Base-by-base conservation (phyloP, 1,139 yeast genomes). In the Candida anutae region DNA sequence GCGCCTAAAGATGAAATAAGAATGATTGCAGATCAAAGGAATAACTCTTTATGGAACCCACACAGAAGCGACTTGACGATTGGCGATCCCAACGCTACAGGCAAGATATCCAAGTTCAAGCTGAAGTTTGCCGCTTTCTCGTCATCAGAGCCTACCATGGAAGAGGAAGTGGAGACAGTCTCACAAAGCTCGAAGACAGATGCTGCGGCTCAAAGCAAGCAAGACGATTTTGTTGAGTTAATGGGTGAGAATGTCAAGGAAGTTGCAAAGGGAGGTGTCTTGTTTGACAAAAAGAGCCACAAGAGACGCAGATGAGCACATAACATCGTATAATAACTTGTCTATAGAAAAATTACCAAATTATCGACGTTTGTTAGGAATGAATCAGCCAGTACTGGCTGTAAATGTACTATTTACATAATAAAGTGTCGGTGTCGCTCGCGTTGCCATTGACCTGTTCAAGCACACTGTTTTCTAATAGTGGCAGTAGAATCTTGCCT, bases 1-100 rank as follows among this genome's bases (percentile, higher is more conserved):
- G 87, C 77, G 33, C 97, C 98, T 5, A 81, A 85, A 46, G 80
- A 73, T 32, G 95, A 90, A 50, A 67, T 84, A 48, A 69, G 94
- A 55, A 75, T 85, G 74, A 74, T 90, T 44, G 74, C 77, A 30
- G 98, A 90, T 56, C 94, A 83, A 62, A 74, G 95, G 56, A 84
- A 83, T 48, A 77, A 74, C 45, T 73, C 83, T 19, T 58, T 80
- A 29, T 90, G 96, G 95, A 90, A 90, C 55, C 87, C 90, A 29
- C 71, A 82, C 39, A 74, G 88, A 55, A 73, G 81, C 15, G 94
- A 87, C 51, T 63, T 85, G 45, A 72, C 72, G 33, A 71, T 79
- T 22, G 68, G 73, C 21, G 95, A 85, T 53, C 79, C 83, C 18
- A 84, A 77, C 50, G 83, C 93, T 10, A 79, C 87, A 30, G 95